Base-by-base conservation (phyloP, 441 rosid genomes). In the Populus hybrid region DNA sequence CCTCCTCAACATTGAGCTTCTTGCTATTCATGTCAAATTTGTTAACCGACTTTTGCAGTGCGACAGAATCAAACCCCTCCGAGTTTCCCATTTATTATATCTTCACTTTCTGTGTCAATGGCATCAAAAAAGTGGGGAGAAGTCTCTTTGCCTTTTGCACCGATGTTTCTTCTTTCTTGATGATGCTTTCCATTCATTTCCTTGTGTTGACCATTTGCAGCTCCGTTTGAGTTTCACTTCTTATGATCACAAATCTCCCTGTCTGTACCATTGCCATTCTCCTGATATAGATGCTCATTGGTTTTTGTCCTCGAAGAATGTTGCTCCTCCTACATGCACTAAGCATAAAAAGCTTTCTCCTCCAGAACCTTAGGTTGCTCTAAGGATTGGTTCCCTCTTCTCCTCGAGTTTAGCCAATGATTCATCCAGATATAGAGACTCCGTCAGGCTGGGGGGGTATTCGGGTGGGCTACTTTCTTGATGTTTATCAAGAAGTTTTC, bases 91-190 rank as follows among this genome's bases (percentile, higher is more conserved):
- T 85, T 77, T 71, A 20, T 20, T 28, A 76, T 29, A 72, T 84
- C 86, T 85, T 86, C 91, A 20, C 72, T 78, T 75, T 91, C 94
- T 64, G 83, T 88, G 72, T 83, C 89, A 0, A 80, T 85, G 2
- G 94, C 97, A 73, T 94, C 91, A 21, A 94, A 91, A 74, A 93
- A 86, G 0, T n/a, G n/a, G 98, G 97, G 76, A 94, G 98, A 68
- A 92, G 88, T 75, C 91, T 89, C 85, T 94, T 92, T 18, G 94
- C 90, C 74, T 84, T 94, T 31, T n/a, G 88, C 73, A 8, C 79
- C 86, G 12, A 77, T 77, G 29, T 21, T 74, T 75, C 77, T 83
- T 64, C 79, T 79, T 64, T 77, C 83, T 14, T 59, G 74, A 40
- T 81, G 81, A 66, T 84, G 87, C 35, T 81, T 86, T 31, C 93